Evolutionary conservation across 78 protist species (phyloP).

Genomic region (Speleostelium caveatum): DNA sequence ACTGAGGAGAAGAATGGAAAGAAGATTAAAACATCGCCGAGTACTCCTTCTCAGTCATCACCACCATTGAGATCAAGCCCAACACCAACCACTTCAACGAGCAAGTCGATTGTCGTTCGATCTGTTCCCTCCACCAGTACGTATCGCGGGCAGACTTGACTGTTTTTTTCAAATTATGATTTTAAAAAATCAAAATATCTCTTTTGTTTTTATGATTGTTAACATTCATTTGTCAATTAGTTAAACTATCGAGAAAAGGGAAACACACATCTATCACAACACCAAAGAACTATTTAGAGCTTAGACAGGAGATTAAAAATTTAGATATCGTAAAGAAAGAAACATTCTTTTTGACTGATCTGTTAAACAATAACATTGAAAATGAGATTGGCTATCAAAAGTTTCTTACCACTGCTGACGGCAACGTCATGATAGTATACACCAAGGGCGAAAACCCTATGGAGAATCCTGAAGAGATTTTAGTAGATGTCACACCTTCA

Average conservation of each 20-base stretch:
- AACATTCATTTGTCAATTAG: not conserved
- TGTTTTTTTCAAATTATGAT: not conserved
- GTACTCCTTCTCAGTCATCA: too few species aligned
- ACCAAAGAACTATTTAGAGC: not conserved
- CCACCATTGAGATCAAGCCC: too few species aligned
- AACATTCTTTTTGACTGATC: slow-evolving; percentile 14
- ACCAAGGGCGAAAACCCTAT: slow-evolving; percentile 20
- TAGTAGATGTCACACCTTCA: slow-evolving; percentile 78
- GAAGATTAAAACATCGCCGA: too few species aligned
- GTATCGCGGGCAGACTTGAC: too few species aligned
- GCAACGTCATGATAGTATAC: slow-evolving; percentile 30
- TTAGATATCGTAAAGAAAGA: not conserved
- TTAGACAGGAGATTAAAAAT: not conserved
- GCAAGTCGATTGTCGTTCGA: too few species aligned
- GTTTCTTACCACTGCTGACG: not conserved
- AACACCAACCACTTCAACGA: too few species aligned
- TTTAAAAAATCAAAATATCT: not conserved
- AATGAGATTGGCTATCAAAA: slow-evolving; percentile 44
- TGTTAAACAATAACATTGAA: slow-evolving; percentile 2
- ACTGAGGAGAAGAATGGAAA: too few species aligned
- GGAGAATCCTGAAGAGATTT: slow-evolving; percentile 46
- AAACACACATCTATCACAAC: not conserved
- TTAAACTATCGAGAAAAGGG: not conserved
- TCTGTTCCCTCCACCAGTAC: too few species aligned
- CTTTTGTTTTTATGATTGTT: not conserved